Base-by-base conservation (phyloP, 768 basidiomycete species). In the Coprinellus aureogranulatus region DNA sequence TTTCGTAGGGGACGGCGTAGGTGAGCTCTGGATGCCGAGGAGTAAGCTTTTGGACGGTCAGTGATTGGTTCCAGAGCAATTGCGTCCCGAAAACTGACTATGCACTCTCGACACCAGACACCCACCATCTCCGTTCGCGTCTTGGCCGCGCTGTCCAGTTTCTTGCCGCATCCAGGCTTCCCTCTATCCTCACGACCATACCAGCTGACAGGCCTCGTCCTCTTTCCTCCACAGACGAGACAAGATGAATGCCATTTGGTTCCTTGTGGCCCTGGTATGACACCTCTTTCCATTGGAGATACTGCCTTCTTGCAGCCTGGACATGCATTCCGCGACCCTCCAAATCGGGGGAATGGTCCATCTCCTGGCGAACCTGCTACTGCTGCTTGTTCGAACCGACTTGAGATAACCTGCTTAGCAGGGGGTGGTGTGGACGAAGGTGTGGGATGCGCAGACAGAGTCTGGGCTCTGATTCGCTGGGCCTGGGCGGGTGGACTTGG, bases 21-120 rank as follows among this genome's bases (percentile, higher is more conserved):
- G 80, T 0, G 82, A 75, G 39, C 72, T 76, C 42, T 81, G 79
- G 53, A 77, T 66, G 39, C 76, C 73, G 47, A 89, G 75, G 16
- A 89, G 70, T n/a, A 26, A 88, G 74, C 88, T 90, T 46, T 53
- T 34, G 49, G 58, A 20, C 10, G 37, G 40, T 42, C 27, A 20
- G 25, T 23, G 37, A 40, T 46, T 28, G 20, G 40, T 45, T n/a
- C 28, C 28, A 39, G 45, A 44, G 40, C 26, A 37, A 8, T n/a
- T 27, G 22, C n/a, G 30, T 42, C 16, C 41, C 6, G 18, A n/a
- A 48, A 51, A 74, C 84, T 73, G 62, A 92, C 91, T 65, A 86
- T 74, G 69, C 92, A 94, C 70, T 92, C 90, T 63, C 90, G 80
- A 70, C 92, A 94, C 88, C 90, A 93, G 27, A 92, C 82, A 12